Conservation (phyloP, 2,329 filamentous ascomycete species). For the Cladosporium sp. region DNA sequence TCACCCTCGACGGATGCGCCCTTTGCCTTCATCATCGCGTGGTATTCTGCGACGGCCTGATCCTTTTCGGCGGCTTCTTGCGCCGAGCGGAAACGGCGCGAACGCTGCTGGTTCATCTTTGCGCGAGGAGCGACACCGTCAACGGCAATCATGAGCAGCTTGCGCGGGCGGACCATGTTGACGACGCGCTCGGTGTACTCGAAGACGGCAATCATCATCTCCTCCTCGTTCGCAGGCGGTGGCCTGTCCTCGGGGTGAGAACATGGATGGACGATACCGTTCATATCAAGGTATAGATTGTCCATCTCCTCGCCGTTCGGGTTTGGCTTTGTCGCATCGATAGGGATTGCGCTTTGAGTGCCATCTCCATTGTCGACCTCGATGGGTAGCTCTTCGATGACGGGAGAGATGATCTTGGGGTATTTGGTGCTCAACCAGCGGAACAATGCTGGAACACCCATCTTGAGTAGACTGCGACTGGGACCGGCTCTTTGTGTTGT, state of each 20-base stretch:
- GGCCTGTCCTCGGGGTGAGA: slow-evolving; percentile 94
- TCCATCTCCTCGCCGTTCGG: slow-evolving; percentile 98
- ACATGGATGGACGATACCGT: slow-evolving; percentile 98
- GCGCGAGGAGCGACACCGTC: slow-evolving; percentile 96
- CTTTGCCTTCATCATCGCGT: slow-evolving; percentile 79
- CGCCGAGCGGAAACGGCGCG: slow-evolving; percentile 89
- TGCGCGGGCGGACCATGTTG: slow-evolving; percentile 96
- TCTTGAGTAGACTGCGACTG: slow-evolving; percentile 44
- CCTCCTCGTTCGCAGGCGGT: slow-evolving; percentile 88
- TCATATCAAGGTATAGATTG: slow-evolving; percentile 98
- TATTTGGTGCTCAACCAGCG: slow-evolving; percentile 97
- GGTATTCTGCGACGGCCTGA: slow-evolving; percentile 82
- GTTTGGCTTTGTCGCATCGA: slow-evolving; percentile 82
- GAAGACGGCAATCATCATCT: slow-evolving; percentile 99
- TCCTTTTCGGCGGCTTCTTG: slow-evolving; percentile 95
- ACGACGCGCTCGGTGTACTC: slow-evolving; percentile 98
- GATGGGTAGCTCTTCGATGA: slow-evolving; percentile 81
- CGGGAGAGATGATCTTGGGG: slow-evolving; percentile 92
- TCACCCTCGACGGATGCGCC: slow-evolving; percentile 39
- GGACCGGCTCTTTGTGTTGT: background rate
- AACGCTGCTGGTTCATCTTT: slow-evolving; percentile 99
- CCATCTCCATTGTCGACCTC: slow-evolving; percentile 83
- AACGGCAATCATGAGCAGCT: slow-evolving; percentile 95
- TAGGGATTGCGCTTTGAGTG: slow-evolving; percentile 71
- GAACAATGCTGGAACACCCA: slow-evolving; percentile 95